Evolutionary conservation across 805 yeast species (phyloP), one percentile per base, ranked within the genome.

Genomic region (Diddensiella santjacobensis): DNA sequence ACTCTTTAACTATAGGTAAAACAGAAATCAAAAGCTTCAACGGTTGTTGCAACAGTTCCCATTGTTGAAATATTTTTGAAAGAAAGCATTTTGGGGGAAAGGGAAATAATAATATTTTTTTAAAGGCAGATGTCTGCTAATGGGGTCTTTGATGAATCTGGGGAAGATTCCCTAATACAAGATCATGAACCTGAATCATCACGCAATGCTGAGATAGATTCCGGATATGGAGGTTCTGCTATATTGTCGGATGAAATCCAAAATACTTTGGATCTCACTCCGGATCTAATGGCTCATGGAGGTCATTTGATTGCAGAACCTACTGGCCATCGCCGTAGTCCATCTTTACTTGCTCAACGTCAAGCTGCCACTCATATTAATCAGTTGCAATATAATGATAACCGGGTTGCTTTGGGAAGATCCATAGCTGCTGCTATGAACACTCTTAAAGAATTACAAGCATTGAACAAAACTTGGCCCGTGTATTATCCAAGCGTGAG

Each of bases 351-450:
- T 18, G 62, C 64, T 24, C 67, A 64, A 39, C 59, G 55, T 18
- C 65, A 71, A n/a, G 58, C 73, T 51, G 70, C 73, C 40, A 71
- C 83, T 1, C 83, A 88, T 45, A 63, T 84, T 26, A 79, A 81
- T 50, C 96, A 90, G 61, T 67, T 84, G 48, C 84, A 79, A 52
- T 91, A 85, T 63, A 87, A 87, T 61, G 81, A 83, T 57, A 82
- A 83, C 68, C 76, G 84, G 47, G 69, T 79, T 0, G 74, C 83
- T 0, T 69, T 90, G 47, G 83, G 80, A 50, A 70, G 85, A 44
- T 50, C 61, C 29, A 66, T 67, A 13, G 43, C 59, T 3, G 55
- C 61, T n/a, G 63, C 57, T 5, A 44, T 51, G 36, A 49, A 39
- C 15, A 49, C 65, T 48, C 55, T 68, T 29, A 50, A 51, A 3